These are phyloP conservation scores for Leccinum subtestaceum DNA, from an alignment of 768 basidiomycete genomes.

Conservation along the genomic window DNA sequence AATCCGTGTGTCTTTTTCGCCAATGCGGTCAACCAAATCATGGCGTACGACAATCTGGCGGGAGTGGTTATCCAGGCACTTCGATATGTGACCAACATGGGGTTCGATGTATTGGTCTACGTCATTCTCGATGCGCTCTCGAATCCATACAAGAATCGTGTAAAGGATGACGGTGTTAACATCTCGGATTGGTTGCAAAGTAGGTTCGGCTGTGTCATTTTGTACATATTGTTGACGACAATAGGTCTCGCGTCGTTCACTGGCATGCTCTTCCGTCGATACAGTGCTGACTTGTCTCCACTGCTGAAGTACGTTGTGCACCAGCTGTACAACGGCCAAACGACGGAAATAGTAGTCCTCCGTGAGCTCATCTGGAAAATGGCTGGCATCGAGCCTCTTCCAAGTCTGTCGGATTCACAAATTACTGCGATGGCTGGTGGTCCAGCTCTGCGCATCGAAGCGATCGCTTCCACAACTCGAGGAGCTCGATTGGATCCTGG, in stretches of 20 bases:
- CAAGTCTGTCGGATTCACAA: conserved; percentile 85
- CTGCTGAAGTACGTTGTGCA: conserved; percentile 90
- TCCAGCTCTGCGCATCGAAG: conserved; percentile 80
- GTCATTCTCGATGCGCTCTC: conserved; percentile 84
- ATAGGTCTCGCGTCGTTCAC: conserved; percentile 90
- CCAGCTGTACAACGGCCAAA: conserved; percentile 78
- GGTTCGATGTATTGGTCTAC: conserved; percentile 90
- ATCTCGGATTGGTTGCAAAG: conserved; percentile 90
- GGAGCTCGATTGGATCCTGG: conserved; percentile 69
- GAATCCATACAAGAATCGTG: conserved; percentile 73
- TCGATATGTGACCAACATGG: conserved; percentile 87
- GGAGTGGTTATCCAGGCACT: conserved; percentile 86
- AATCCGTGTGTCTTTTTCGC: conserved; percentile 91
- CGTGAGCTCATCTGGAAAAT: conserved; percentile 92
- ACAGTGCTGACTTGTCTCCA: conserved; percentile 78
- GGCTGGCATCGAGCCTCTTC: conserved; percentile 90
- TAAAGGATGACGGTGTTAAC: conserved; percentile 92
- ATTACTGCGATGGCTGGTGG: conserved; percentile 91
- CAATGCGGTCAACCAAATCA: conserved; percentile 88
- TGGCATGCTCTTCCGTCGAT: conserved; percentile 86
- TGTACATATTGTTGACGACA: conserved; percentile 19
- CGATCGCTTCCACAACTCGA: conserved; percentile 74
- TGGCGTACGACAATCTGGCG: conserved; percentile 94
- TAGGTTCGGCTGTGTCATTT: conserved; percentile 42
- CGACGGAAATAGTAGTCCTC: conserved; percentile 88